Evolutionary conservation across 1,284 basidiomycete genomes (phyloP), one percentile per base, ranked within the genome.

Genomic region (Boletus semigastroideus): DNA sequence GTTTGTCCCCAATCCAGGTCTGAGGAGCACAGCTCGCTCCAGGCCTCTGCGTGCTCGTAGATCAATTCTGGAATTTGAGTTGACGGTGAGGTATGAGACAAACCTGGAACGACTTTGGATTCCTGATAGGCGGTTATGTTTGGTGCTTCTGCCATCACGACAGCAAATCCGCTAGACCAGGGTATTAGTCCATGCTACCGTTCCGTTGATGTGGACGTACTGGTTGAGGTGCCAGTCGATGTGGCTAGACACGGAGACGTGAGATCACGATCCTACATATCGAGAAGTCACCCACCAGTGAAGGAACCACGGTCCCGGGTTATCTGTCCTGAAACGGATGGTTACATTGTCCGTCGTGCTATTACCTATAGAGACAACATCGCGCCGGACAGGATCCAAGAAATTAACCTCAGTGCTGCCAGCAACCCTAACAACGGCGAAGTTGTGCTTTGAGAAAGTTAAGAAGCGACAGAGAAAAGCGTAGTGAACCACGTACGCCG

Each of bases 301-400:
- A 42, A 77, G 56, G 64, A 76, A 70, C 76, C 78, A 78, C 12
- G 77, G 75, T 4, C 78, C 78, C 3, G 73, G 55, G 43, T 79
- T 79, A 48, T 78, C 64, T 1, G 78, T 76, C 17, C 42, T 46
- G 51, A 78, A 79, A 33, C 77, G 74, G 43, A 78, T 72, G 4
- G 74, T 76, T 16, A 74, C 72, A 28, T 73, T 73, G 47, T 72
- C 67, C 2, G 58, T 67, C 2, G 56, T 0, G 0, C 1, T 12
- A 0, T 1, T 5, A 7, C 67, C 67, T 0, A 63, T 42, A 6
- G 62, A 67, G 4, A 67, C 65, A 0, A 61, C 58, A 19, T 67
- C 65, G 1, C 65, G 58, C 5, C 61, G 55, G 12, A 69, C 53
- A 4, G 65, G 68, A 30, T 66, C 55, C 9, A 48, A 40, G 14